Conservation (phyloP, 2,329 filamentous ascomycete genomes). For the Biscogniauxia mediterranea region DNA sequence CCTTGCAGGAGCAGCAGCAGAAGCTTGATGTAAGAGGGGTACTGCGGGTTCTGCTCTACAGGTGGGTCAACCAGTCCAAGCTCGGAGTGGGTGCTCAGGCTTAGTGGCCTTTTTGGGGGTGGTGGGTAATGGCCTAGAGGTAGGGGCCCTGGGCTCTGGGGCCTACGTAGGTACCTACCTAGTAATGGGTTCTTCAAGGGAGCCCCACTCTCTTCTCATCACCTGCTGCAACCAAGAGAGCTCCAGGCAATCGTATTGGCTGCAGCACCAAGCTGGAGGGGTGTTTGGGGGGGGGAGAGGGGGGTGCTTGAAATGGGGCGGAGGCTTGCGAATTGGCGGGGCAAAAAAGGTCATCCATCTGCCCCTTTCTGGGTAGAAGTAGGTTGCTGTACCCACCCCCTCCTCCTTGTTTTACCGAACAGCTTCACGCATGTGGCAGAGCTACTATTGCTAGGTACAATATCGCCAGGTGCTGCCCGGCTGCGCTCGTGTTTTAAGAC, state of each 20-base stretch:
- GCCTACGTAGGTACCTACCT: too few relatives aligned
- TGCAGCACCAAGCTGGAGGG: constrained; percentile 1
- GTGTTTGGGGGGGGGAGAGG: constrained; percentile 19
- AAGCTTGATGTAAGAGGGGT: constrained; percentile 23
- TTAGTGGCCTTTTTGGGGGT: constrained; percentile 6
- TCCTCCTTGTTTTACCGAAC: not conserved
- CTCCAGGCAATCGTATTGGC: constrained; percentile 16
- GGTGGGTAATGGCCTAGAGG: not conserved
- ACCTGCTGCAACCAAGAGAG: constrained; percentile 6
- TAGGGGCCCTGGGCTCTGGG: too few relatives aligned
- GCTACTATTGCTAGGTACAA: not conserved
- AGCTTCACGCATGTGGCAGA: not conserved
- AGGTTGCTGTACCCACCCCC: not conserved
- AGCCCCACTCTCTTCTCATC: not conserved
- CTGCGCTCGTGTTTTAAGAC: not conserved
- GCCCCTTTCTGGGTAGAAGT: not conserved
- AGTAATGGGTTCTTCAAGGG: not conserved
- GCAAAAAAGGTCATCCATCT: constrained; percentile 3
- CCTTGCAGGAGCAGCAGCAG: constrained; percentile 15
- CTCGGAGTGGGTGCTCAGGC: constrained; percentile 19
- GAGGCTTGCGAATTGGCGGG: constrained; percentile 20
- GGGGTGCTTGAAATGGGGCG: constrained; percentile 17
- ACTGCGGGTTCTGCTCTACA: constrained; percentile 18
- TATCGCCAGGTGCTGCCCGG: too few relatives aligned
- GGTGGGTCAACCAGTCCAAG: constrained; percentile 24